A percentile compares a stretch with the other conserved stretches of the same genome.
Conservation (phyloP, 1,139 yeast genomes). For the Blastobotrys indianensis region DNA sequence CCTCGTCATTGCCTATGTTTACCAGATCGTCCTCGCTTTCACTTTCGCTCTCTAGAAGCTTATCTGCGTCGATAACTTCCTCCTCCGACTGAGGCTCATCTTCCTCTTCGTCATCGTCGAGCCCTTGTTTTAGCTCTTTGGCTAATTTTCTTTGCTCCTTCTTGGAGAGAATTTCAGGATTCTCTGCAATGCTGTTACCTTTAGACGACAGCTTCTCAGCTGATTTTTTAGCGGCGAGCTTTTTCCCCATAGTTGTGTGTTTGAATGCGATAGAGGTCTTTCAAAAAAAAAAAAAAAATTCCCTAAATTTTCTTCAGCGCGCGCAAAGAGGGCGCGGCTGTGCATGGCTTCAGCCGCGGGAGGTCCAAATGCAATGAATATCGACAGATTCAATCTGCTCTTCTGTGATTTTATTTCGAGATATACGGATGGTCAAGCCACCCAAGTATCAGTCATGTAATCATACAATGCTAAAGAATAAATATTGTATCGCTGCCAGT, state of each 20-base stretch:
- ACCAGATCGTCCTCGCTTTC: conserved; percentile 24
- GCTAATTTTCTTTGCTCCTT: conserved; percentile 23
- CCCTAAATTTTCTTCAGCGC: too few species aligned
- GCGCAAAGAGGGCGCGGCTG: too few species aligned
- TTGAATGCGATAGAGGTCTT: neutral
- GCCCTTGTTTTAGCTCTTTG: conserved; percentile 17
- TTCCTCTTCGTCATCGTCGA: conserved; percentile 19
- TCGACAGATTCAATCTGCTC: too few species aligned
- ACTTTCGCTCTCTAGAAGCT: conserved; percentile 15
- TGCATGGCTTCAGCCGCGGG: too few species aligned
- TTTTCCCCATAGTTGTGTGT: neutral
- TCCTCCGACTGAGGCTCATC: conserved; percentile 20
- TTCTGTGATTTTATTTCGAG: too few species aligned
- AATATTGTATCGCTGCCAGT: too few species aligned
- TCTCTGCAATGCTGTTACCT: conserved; percentile 10
- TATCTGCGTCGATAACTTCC: conserved; percentile 20
- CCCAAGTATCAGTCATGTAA: too few species aligned
- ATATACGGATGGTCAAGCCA: too few species aligned
- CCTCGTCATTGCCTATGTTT: conserved; percentile 26
- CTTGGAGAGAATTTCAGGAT: conserved; percentile 21
- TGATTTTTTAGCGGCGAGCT: neutral
- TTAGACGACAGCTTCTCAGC: conserved; percentile 3
- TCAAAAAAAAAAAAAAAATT: conserved; percentile 1
- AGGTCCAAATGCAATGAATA: too few species aligned
- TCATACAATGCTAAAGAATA: too few species aligned